phyloP scores from a whole-genome alignment of 768 basidiomycete species.

The Mrakia gelida region DNA sequence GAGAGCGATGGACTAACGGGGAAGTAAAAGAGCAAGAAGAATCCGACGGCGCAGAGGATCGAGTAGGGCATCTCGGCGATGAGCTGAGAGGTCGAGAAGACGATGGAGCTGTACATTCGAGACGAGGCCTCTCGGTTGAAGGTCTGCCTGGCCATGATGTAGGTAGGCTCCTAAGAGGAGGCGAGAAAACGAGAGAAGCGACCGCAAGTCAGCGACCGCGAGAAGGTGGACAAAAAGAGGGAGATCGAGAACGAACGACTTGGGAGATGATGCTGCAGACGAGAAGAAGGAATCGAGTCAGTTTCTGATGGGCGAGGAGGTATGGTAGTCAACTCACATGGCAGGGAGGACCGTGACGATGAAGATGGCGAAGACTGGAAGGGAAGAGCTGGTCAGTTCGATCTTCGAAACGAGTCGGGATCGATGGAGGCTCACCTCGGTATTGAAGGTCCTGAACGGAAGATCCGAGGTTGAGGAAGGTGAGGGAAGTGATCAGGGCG shows the following conservation, averaged over 20 bases:
- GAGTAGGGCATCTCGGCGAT: constrained; percentile 76
- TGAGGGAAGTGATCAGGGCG: constrained; percentile 57
- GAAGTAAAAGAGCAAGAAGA: constrained; percentile 64
- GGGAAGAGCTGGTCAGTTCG: background rate
- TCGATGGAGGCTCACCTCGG: constrained; percentile 42
- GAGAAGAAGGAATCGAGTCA: no score
- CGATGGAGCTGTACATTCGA: constrained; percentile 74
- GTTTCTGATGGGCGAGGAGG: no score
- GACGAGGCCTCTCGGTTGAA: constrained; percentile 63
- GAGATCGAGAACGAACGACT: constrained; percentile 46
- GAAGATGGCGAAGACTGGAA: constrained; percentile 60
- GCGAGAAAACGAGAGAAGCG: no score
- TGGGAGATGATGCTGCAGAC: constrained; percentile 58
- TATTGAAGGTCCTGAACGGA: constrained; percentile 67
- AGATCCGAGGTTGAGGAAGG: constrained; percentile 69
- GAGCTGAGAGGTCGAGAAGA: constrained; percentile 53
- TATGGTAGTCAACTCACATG: constrained; percentile 41
- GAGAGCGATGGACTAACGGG: no score
- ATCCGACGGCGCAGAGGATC: constrained; percentile 63
- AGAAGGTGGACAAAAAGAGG: no score
- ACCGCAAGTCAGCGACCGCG: no score
- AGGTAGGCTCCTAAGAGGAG: constrained; percentile 56
- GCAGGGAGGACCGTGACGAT: constrained; percentile 58
- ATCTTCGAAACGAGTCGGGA: background rate
- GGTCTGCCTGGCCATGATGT: constrained; percentile 62